These are phyloP conservation scores for Parasitella parasitica DNA, from an alignment of 371 early-diverging fungal species.

Conservation along the genomic window DNA sequence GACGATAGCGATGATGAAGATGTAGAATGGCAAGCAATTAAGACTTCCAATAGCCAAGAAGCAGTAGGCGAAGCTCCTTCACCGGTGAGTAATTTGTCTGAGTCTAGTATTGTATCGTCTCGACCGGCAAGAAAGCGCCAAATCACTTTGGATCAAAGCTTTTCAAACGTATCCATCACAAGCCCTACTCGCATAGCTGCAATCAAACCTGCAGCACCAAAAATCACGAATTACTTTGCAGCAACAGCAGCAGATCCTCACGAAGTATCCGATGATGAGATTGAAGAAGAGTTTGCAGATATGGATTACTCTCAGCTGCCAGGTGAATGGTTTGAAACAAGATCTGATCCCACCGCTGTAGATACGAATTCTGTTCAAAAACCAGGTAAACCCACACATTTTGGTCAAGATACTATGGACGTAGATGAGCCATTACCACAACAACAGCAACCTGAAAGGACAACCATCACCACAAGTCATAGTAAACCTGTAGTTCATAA, in stretches of 20 bases:
- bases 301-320: slow-evolving; percentile 41
- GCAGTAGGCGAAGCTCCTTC: background rate
- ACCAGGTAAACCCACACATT: background rate
- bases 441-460: background rate
- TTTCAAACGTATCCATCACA: slow-evolving; percentile 11
- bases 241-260: slow-evolving; percentile 7
- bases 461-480: background rate
- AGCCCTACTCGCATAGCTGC: slow-evolving; percentile 2
- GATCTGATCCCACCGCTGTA: background rate
- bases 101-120: background rate
- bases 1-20: slow-evolving; percentile 48
- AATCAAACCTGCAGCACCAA: background rate
- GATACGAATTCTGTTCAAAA: background rate
- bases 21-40: slow-evolving; percentile 36
- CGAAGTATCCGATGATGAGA: slow-evolving; percentile 25
- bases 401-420: slow-evolving; percentile 9
- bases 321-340: slow-evolving; percentile 38
- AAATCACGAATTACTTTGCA: slow-evolving; percentile 11
- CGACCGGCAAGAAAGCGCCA: slow-evolving; percentile 11
- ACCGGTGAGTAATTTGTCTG: background rate
- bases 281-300: slow-evolving; percentile 25
- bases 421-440: background rate
- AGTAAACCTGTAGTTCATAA: background rate
- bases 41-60: background rate
- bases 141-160: slow-evolving; percentile 30